Evolutionary conservation across 768 basidiomycete species (phyloP), one percentile per base, ranked within the genome.

Genomic region (Lentinula sp.): DNA sequence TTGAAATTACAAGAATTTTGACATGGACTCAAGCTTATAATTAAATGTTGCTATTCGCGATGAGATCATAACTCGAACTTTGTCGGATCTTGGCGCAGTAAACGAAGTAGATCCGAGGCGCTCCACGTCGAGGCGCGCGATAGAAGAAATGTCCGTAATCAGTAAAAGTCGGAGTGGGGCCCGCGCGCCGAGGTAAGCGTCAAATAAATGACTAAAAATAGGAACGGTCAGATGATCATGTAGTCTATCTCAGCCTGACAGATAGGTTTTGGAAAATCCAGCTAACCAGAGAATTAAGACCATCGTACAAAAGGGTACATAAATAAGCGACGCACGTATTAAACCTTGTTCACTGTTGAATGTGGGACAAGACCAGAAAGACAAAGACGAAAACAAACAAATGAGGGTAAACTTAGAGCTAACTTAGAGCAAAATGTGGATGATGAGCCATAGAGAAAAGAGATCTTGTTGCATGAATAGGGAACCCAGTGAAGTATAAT

Each of bases 401-500:
- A 52, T 15, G 51, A 35, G 51, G n/a, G 51, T 52, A 15, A 53
- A 53, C 52, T 53, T 49, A n/a, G 50, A 52, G 43, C 43, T 48
- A 23, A 48, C 46, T 48, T 48, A 12, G 46, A 48, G 46, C 46
- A 48, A 45, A 45, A 16, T 45, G 43, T 45, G 43, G 43, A 45
- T 48, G 10, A 16, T 9, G 37, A 57, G 33, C n/a, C n/a, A 41
- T 32, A 36, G 39, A 6, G 20, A 28, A 28, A 28, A 35, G 20
- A 53, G 51, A 53, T 35, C 51, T 53, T 53, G 51, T 33, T 53
- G 32, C 32, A 53, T 35, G 55, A 57, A 42, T 59, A 64, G 48
- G 33, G 50, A 32, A 56, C 39, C 50, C 50, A 52, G 13, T 32
- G 35, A 37, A 7, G 53, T 54, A 54, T 54, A n/a, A 39, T 37